phyloP scores from a whole-genome alignment of 148 eudicot genomes.

The Mesembryanthemum crystallinum region DNA sequence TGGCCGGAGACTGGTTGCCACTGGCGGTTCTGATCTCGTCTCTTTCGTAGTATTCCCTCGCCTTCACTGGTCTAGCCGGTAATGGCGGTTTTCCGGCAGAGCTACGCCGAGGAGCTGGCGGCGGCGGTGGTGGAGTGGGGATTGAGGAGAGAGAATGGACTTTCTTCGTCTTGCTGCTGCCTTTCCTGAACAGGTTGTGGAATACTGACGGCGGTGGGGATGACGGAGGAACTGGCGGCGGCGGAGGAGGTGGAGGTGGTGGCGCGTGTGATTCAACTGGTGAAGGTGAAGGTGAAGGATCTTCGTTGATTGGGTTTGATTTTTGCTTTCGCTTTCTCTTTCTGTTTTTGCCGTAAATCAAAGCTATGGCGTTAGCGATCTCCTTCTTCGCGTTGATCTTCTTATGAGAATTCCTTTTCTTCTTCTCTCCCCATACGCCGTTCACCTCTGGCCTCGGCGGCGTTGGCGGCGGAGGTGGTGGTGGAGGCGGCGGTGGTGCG shows the following conservation, averaged over 20 bases:
- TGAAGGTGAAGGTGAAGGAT: background rate
- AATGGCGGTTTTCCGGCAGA: too few relatives aligned
- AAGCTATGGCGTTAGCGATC: slow-evolving; percentile 49
- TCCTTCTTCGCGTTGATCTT: slow-evolving; percentile 55
- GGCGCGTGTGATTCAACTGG: slow-evolving; percentile 17
- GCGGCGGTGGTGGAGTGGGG: slow-evolving; percentile 26
- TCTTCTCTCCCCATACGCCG: slow-evolving; percentile 23
- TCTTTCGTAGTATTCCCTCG: slow-evolving; percentile 18
- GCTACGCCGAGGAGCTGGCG: slow-evolving; percentile 22
- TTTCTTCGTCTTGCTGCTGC: slow-evolving; percentile 39
- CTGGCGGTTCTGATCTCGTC: slow-evolving; percentile 15
- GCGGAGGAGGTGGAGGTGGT: slow-evolving; percentile 34
- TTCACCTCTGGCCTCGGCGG: slow-evolving; percentile 19
- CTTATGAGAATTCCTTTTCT: slow-evolving; percentile 28
- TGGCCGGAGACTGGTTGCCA: slow-evolving; percentile 38
- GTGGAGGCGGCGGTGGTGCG: slow-evolving; percentile 39
- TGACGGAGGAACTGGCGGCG: slow-evolving; percentile 46
- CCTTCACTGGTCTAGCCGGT: slow-evolving; percentile 33
- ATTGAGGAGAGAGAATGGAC: slow-evolving; percentile 39
- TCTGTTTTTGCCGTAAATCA: slow-evolving; percentile 41
- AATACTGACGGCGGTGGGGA: slow-evolving; percentile 46
- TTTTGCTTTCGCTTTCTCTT: slow-evolving; percentile 42
- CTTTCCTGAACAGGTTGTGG: slow-evolving; percentile 47
- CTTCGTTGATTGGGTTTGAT: slow-evolving; percentile 26
- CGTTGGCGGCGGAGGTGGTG: slow-evolving; percentile 29